Base-by-base conservation (phyloP, 106 monocot species). In the Dioscorea alata region DNA sequence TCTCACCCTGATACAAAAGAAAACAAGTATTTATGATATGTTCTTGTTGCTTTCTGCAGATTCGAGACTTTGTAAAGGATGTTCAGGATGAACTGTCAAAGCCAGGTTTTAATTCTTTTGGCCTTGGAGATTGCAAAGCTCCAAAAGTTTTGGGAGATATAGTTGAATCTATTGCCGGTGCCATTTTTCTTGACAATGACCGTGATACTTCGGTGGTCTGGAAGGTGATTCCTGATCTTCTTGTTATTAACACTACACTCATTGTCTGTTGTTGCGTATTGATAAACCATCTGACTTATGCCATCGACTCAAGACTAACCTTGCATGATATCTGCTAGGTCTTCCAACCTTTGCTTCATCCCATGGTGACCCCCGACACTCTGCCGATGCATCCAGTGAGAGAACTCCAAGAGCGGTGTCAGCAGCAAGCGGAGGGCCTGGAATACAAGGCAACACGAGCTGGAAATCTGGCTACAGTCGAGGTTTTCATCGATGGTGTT, bases 91-190 rank as follows among this genome's bases (percentile, higher is more conserved):
- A 99, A 61, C 71, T 99, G 13, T 73, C 74, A 52, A 89, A 90
- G 68, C 89, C 92, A 56, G 89, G 83, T 16, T 87, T 99, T 35
- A 99, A 99, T 72, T 99, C 86, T 33, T 99, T 99, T 67, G 97
- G 97, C 28, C 76, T 99, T 70, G 92, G 97, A 65, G 97, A 99
- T 65, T 92, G 92, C 70, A 99, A 90, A 76, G 97, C 92, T 83
- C 97, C 97, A 23, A 99, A 99, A 73, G 97, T 99, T 67, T 89
- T 99, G 24, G 97, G 97, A 9, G 97, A 99, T 70, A 99, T 99
- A 64, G 82, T 99, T 17, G 97, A 99, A 52, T 99, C 97, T 7
- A 87, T 99, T 74, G 97, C 97, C 18, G 97, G 97, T 69, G 89
- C 92, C 2, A 83, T 92, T 66, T 99, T 90, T 69, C 73, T 99